A percentile compares a stretch with the other conserved stretches of the same genome.
These are phyloP conservation scores for Arthrobotrys pseudoclavata DNA, from an alignment of 2,329 filamentous ascomycete species.

Conservation along the genomic window DNA sequence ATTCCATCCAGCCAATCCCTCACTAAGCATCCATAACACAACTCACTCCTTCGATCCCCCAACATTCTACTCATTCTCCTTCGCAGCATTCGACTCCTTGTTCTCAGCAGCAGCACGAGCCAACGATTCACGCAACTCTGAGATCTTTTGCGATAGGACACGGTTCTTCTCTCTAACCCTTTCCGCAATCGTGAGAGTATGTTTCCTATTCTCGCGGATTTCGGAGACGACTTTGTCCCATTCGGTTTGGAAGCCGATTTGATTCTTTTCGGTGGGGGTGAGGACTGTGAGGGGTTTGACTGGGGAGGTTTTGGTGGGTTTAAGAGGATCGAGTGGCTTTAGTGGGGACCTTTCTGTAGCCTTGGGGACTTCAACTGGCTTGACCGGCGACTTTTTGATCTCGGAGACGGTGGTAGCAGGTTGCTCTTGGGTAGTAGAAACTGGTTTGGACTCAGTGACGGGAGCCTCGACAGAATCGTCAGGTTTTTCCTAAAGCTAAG, in stretches of 20 bases:
- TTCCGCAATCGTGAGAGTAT: too few relatives aligned
- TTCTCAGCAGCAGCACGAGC: neutral
- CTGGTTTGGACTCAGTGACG: neutral
- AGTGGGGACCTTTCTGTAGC: neutral
- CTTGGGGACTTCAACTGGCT: neutral
- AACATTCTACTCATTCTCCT: neutral
- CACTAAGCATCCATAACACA: too few relatives aligned
- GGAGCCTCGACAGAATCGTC: neutral
- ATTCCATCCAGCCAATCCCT: too few relatives aligned
- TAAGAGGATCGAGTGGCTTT: neutral
- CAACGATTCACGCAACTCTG: neutral
- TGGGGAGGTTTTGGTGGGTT: too few relatives aligned
- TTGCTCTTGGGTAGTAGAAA: neutral
- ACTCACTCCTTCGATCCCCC: neutral
- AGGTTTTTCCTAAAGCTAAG: neutral
- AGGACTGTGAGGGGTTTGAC: too few relatives aligned
- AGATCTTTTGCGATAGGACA: neutral
- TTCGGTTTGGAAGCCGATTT: neutral
- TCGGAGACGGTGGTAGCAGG: neutral
- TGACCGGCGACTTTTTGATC: neutral
- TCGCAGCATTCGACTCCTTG: neutral
- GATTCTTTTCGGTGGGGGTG: too few relatives aligned
- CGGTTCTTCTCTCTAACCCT: neutral
- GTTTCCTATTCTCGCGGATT: neutral
- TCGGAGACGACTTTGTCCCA: neutral